phyloP scores from a whole-genome alignment of 345 rosid genomes.

The Citrus inodora region DNA sequence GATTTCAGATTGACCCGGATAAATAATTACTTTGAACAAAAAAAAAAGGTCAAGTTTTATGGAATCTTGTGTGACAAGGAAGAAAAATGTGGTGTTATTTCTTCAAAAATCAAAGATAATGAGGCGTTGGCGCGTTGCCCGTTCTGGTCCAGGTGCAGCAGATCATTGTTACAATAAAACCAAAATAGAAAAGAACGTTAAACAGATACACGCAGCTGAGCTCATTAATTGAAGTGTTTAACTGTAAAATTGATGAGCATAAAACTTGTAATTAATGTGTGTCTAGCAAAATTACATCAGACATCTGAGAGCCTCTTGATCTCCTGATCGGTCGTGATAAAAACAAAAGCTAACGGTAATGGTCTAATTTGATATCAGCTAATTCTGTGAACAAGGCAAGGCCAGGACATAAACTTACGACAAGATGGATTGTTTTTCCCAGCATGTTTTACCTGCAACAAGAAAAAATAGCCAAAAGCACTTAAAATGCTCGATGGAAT shows the following conservation, averaged over 20 bases:
- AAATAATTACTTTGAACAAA: not conserved
- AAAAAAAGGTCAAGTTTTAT: not conserved
- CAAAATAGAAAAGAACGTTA: no score
- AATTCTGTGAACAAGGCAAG: not conserved
- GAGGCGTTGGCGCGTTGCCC: not conserved
- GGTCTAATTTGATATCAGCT: not conserved
- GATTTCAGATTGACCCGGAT: not conserved
- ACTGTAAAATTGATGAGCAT: not conserved
- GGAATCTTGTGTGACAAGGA: not conserved
- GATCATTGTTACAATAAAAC: not conserved
- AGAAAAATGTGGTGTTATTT: not conserved
- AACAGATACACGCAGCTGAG: not conserved
- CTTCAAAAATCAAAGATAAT: not conserved
- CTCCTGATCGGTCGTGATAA: not conserved
- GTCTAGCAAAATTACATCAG: not conserved
- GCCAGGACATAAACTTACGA: not conserved
- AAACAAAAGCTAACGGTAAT: not conserved
- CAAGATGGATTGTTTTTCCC: not conserved
- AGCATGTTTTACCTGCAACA: slow-evolving; percentile 3
- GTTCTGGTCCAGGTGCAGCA: not conserved
- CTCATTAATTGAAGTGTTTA: not conserved
- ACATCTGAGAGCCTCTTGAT: not conserved
- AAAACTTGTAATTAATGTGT: not conserved
- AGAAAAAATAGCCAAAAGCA: not conserved
- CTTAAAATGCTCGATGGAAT: not conserved